Evolutionary conservation across 192 early-diverging fungal species (phyloP).

Genomic region (Chytriomyces sp.): DNA sequence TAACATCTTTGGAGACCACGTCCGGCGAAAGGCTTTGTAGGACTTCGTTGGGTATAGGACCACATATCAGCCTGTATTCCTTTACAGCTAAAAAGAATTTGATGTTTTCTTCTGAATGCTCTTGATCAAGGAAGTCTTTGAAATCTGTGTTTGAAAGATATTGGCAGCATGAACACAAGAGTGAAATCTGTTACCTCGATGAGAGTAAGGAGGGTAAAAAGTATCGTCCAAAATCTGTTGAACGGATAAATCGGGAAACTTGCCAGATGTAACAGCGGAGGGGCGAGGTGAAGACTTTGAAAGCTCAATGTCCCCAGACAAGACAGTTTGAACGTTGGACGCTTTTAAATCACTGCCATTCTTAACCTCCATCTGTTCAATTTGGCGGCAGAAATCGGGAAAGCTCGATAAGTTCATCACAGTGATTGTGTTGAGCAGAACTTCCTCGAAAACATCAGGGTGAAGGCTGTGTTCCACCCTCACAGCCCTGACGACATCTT

Average conservation of each 20-base stretch:
- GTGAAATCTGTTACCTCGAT: not conserved
- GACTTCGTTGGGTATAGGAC: not conserved
- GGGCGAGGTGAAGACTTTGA: too few species aligned
- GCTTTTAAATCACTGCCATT: too few species aligned
- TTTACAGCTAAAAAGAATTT: not conserved
- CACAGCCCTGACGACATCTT: not conserved
- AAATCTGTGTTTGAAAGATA: constrained; percentile 8
- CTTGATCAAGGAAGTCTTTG: not conserved
- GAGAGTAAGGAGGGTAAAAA: constrained; percentile 17
- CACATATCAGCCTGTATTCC: not conserved
- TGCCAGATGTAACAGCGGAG: too few species aligned
- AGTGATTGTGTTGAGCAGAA: constrained; percentile 22
- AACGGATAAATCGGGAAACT: not conserved
- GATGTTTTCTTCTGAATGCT: not conserved
- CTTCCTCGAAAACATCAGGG: constrained; percentile 35
- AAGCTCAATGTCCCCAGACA: too few species aligned
- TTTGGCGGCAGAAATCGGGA: constrained; percentile 34
- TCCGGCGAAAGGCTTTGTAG: not conserved
- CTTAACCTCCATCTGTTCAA: constrained; percentile 2
- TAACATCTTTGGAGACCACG: not conserved
- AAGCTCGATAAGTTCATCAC: constrained; percentile 32
- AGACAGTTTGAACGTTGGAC: too few species aligned
- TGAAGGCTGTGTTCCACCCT: constrained; percentile 12
- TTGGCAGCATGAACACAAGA: not conserved
- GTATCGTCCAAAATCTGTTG: constrained; percentile 17